Conservation (phyloP, 2,329 filamentous ascomycete genomes). For the Calonectria honghensis region DNA sequence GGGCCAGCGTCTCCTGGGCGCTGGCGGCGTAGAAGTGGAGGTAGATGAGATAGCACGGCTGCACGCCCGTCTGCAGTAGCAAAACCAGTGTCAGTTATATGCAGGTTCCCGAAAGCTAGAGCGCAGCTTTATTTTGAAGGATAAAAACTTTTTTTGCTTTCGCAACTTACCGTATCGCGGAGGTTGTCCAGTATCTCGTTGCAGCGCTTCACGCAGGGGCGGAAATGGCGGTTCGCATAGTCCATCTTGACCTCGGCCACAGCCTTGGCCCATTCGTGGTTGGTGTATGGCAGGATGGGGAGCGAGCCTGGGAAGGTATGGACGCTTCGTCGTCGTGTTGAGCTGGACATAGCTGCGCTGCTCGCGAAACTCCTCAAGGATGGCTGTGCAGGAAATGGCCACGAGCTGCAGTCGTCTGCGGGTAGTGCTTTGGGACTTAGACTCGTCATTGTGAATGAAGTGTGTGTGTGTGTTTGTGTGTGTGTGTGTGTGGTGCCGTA, state of each 20-base stretch:
- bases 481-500: neutral
- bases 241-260: conserved; percentile 73
- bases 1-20: conserved; percentile 75
- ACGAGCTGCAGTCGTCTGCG: neutral
- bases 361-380: neutral
- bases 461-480: neutral
- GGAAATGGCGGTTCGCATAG: conserved; percentile 70
- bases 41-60: conserved; percentile 74
- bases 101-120: conserved; percentile 5
- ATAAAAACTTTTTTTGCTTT: neutral
- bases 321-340: conserved; percentile 43
- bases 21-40: conserved; percentile 78
- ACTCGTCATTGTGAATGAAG: neutral
- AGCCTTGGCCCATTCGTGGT: conserved; percentile 70
- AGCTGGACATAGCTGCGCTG: conserved; percentile 4
- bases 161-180: conserved; percentile 64
- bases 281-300: conserved; percentile 64
- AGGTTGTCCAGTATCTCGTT: conserved; percentile 71
- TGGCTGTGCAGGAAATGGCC: neutral
- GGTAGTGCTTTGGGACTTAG: neutral
- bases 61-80: conserved; percentile 60
- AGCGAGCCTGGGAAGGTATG: conserved; percentile 47
- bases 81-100: conserved; percentile 41
- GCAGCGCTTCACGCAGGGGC: conserved; percentile 72
- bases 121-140: neutral